Evolutionary conservation across 1,139 yeast species (phyloP), one percentile per base, ranked within the genome.

Genomic region (Yamadazyma diddensiae): DNA sequence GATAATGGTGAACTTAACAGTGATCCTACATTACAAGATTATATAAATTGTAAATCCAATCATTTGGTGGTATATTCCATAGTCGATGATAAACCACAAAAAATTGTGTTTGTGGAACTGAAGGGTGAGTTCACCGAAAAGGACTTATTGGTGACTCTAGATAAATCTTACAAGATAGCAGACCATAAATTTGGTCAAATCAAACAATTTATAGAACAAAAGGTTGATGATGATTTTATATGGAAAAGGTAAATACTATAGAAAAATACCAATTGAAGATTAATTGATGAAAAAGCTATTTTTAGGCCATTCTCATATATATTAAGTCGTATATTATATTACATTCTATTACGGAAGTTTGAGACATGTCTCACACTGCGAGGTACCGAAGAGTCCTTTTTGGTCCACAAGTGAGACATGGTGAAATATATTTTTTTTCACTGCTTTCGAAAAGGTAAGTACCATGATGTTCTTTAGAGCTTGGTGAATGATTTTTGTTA

Each of bases 41-140:
- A 81, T 32, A 57, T 55, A 17, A 34, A 42, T 6, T 65, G 82
- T 15, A 57, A 56, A 18, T 82, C 94, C 3, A 68, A 71, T 28
- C 96, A 88, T 58, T 71, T 81, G 8, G 62, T 81, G 8, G 86
- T 83, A 15, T 80, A 77, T 48, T 76, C 74, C 31, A 58, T 86
- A 11, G 63, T 67, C 19, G 69, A 77, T 38, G 70, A 69, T 11
- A 59, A 62, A 15, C 74, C 79, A 1, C 62, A 69, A 29, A 71
- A 80, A 30, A 53, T 90, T 7, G 55, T 90, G 15, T 60, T 79
- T 29, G 62, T 81, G 36, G 96, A 88, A 41, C 81, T 92, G 36
- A 62, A 70, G 31, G 97, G 97, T 2, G 59, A 62, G 3, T 87
- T 87, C 48, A 62, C 73, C 2, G 77, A 83, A 46, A 55, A 65